These are phyloP conservation scores for Fusarium sp. DNA, from an alignment of 2,329 filamentous ascomycete genomes.

Conservation along the genomic window DNA sequence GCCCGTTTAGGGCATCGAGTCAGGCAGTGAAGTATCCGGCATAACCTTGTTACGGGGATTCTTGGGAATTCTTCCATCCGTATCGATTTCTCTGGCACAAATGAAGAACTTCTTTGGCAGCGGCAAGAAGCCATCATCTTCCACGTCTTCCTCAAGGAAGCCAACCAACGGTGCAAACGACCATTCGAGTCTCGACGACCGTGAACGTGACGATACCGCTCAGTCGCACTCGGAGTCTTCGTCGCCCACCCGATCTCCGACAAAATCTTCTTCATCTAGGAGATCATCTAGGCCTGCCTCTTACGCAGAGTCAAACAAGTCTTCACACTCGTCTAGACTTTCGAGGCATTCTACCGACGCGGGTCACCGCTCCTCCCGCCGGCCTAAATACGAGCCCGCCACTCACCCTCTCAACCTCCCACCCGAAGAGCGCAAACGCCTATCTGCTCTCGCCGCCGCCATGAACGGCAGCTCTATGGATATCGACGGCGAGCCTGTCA, in stretches of 20 bases:
- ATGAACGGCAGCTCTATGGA: conserved; percentile 80
- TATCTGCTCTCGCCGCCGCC: conserved; percentile 72
- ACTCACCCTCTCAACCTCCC: conserved; percentile 91
- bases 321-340: conserved; percentile 58
- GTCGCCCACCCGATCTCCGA: conserved; percentile 52
- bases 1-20: conserved; percentile 51
- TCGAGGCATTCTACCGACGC: conserved; percentile 64
- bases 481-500: conserved; percentile 74
- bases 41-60: conserved; percentile 57
- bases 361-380: conserved; percentile 58
- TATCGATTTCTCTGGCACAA: conserved; percentile 48
- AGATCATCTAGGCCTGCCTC: conserved; percentile 50
- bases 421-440: conserved; percentile 85
- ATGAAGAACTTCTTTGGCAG: conserved; percentile 65
- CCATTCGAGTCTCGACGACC: conserved; percentile 48
- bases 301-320: conserved; percentile 47
- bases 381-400: conserved; percentile 72
- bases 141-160: conserved; percentile 54
- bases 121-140: conserved; percentile 54
- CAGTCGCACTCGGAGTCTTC: conserved; percentile 53
- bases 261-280: conserved; percentile 51
- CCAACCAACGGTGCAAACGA: conserved; percentile 46
- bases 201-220: conserved; percentile 54
- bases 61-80: conserved; percentile 41
- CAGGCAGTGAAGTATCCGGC: conserved; percentile 52